Base-by-base conservation (phyloP, 495 filamentous ascomycete genomes). In the Articulospora tetracladia region DNA sequence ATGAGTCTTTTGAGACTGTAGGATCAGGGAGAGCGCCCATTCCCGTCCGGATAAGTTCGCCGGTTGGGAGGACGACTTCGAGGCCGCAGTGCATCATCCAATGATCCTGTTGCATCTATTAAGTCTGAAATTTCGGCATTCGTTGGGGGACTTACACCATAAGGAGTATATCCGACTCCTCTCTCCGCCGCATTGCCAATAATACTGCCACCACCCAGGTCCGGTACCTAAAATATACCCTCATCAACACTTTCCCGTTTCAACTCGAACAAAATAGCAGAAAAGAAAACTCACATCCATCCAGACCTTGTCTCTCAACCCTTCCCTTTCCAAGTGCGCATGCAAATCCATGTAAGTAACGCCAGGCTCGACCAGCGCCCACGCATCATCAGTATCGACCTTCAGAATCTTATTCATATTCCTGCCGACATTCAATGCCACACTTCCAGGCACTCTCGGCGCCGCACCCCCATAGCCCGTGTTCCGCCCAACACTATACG, bases 381-480 rank as follows among this genome's bases (percentile, higher is more conserved):
- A 80, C 3, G 77, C 78, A 55, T 77, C 74, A 44, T 84, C 76
- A 1, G 64, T 72, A 61, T 83, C 76, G 30, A 86, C 68, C n/a
- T 82, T 72, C 12, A 86, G 58, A 19, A 86, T 74, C 56, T 68
- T 68, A 63, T 81, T 79, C 83, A 86, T 85, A 41, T 76, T 70
- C 41, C 68, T 73, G 10, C 81, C 81, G 2, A 86, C 70, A 58
- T 85, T 80, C 0, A 87, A 47, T 3, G 77, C 77, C 0, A 85
- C 76, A 22, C 74, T 76, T 10, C 83, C 83, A 1, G 72, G 74
- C 1, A 86, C 75, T 19, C 81, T 69, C 0, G 82, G 79, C 0
- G 81, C 80, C 0, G 81, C 77, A 27, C 84, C 84, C 20, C 83
- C 84, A 66, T 86, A 85, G 7, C 80, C 81, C 17, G 79, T 65